These are phyloP conservation scores for Komagataella mondaviorum DNA, from an alignment of 805 yeast genomes.

Conservation along the genomic window DNA sequence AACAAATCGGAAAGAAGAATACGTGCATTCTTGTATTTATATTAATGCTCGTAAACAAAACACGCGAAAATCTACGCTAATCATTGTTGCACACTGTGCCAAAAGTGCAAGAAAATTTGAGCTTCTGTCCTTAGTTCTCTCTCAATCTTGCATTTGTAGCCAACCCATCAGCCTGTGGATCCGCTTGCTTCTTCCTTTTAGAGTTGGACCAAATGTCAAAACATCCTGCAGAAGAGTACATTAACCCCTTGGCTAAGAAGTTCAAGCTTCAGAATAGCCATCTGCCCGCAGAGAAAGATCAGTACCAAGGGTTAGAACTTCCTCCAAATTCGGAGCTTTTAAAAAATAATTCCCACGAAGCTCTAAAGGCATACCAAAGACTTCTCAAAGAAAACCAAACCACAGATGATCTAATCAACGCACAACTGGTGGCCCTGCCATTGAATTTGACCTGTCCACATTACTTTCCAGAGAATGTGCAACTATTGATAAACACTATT, in stretches of 20 bases:
- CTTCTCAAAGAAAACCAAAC: slow-evolving; percentile 5
- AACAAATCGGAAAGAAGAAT: background rate
- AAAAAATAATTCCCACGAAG: slow-evolving; percentile 7
- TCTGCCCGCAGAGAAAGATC: background rate
- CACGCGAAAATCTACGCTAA: background rate
- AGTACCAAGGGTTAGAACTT: slow-evolving; percentile 16
- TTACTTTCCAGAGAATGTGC: slow-evolving; percentile 44
- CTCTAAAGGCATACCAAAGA: slow-evolving; percentile 5
- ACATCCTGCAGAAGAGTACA: slow-evolving; percentile 1
- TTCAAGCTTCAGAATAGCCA: slow-evolving; percentile 2
- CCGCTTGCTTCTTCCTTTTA: slow-evolving; percentile 2
- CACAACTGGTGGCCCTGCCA: slow-evolving; percentile 50
- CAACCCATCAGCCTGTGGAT: background rate
- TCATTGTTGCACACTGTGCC: background rate
- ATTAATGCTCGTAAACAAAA: background rate
- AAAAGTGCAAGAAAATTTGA: background rate
- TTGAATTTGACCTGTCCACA: slow-evolving; percentile 43
- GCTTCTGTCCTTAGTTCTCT: background rate
- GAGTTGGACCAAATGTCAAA: slow-evolving; percentile 7
- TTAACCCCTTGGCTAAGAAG: slow-evolving; percentile 2
- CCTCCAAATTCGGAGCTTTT: slow-evolving; percentile 21
- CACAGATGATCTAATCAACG: slow-evolving; percentile 16
- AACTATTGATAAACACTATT: slow-evolving; percentile 50
- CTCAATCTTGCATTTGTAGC: background rate
- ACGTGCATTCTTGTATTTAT: background rate